Evolutionary conservation across 345 rosid species (phyloP), one percentile per base, ranked within the genome.

Genomic region (Lenwebbia sp.): DNA sequence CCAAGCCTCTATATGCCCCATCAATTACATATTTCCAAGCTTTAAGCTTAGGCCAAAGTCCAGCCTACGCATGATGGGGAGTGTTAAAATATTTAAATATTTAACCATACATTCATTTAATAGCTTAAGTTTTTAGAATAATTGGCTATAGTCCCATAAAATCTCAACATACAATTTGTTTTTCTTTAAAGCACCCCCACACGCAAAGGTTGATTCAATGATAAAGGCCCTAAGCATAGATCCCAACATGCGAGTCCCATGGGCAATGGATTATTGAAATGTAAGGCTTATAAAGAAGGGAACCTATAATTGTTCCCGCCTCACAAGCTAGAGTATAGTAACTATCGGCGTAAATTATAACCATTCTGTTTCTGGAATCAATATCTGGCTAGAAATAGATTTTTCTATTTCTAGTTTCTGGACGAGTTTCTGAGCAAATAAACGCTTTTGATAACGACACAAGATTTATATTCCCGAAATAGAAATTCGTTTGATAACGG

Each of bases 61-160:
- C 0, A n/a, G 5, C 14, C 8, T 58, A n/a, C 0, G 0, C 2
- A 2, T n/a, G 10, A n/a, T 58, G 6, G 37, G 70, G 7, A n/a
- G 5, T 58, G 37, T 58, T 58, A 58, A 1, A 58, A 25, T 58
- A 58, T n/a, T 6, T 58, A 58, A 58, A 58, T n/a, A 13, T n/a
- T 58, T 10, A 58, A 58, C 6, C 0, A 5, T 13, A 3, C 30
- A 26, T n/a, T 58, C 33, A 58, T 58, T 3, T 15, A n/a, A 58
- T 0, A 1, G 4, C 33, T 58, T 58, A 5, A n/a, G 2, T 6
- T 13, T 58, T n/a, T n/a, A 58, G 15, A 58, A 58, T 5, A n/a
- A 13, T 58, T 58, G 2, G 6, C 14, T 58, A n/a, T n/a, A 26
- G 19, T 58, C 17, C 13, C 37, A n/a, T 0, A 6, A 3, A 58